phyloP scores from a whole-genome alignment of 352 stramenopile species.

The Lagenidium giganteum region DNA sequence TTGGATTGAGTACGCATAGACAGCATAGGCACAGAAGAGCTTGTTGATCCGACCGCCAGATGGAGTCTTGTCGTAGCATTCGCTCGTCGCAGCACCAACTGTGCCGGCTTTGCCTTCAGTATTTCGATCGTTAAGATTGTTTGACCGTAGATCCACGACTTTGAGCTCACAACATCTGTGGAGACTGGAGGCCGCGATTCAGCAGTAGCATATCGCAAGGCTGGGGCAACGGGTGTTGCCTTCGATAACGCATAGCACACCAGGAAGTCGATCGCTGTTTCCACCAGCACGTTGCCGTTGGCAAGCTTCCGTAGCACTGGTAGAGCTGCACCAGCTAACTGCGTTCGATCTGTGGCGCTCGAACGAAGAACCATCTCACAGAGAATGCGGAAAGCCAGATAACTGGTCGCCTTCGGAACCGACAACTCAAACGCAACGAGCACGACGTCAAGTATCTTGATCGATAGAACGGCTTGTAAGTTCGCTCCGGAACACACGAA shows the following conservation, averaged over 20 bases:
- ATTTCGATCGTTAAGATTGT: slow-evolving; percentile 19
- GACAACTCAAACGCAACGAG: slow-evolving; percentile 53
- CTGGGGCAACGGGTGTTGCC: too few species aligned
- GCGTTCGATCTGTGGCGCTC: slow-evolving; percentile 25
- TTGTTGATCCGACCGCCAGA: too few species aligned
- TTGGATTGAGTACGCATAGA: too few species aligned
- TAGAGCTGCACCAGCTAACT: slow-evolving; percentile 41
- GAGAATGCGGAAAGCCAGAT: slow-evolving; percentile 62
- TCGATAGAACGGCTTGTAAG: slow-evolving; percentile 14
- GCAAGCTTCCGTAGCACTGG: slow-evolving; percentile 13
- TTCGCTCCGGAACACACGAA: slow-evolving; percentile 25
- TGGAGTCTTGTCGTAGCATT: slow-evolving; percentile 17
- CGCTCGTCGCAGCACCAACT: slow-evolving; percentile 14
- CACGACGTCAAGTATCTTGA: slow-evolving; percentile 30
- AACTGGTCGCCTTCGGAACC: slow-evolving; percentile 50
- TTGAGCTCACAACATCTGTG: too few species aligned
- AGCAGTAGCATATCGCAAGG: too few species aligned
- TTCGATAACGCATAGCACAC: slow-evolving; percentile 73
- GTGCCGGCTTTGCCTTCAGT: slow-evolving; percentile 2
- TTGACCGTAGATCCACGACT: slow-evolving; percentile 16
- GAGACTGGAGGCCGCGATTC: too few species aligned
- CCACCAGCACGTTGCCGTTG: slow-evolving; percentile 26
- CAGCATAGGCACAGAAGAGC: too few species aligned
- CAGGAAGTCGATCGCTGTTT: slow-evolving; percentile 74
- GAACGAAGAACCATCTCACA: slow-evolving; percentile 57